Conservation (phyloP, 225 moss, liverwort and hornwort species). For the Neckera pumila region DNA sequence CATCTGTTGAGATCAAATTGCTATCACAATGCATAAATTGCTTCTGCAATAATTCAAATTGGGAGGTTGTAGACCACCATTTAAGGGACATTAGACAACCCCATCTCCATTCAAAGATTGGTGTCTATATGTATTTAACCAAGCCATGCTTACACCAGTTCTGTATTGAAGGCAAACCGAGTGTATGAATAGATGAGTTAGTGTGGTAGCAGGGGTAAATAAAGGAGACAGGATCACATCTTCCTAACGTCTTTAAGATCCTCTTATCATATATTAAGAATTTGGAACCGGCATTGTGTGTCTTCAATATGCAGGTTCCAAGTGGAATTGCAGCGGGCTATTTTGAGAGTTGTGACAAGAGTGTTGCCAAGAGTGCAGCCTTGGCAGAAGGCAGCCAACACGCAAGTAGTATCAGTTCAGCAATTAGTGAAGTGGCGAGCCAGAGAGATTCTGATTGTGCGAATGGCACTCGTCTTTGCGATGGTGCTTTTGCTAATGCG, state of each 20-base stretch:
- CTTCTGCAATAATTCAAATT: too few relatives aligned
- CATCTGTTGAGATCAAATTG: background rate
- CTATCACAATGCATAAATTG: background rate
- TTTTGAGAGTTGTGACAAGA: conserved; percentile 33
- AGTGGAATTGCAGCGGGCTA: conserved; percentile 51
- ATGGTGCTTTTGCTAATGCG: conserved; percentile 27
- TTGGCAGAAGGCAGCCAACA: conserved; percentile 51
- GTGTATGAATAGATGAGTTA: background rate
- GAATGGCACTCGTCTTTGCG: conserved; percentile 30
- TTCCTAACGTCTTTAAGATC: background rate
- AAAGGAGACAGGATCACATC: background rate
- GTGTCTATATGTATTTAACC: background rate
- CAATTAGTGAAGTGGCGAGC: conserved; percentile 34
- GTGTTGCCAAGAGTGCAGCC: conserved; percentile 37
- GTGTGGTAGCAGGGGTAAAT: background rate
- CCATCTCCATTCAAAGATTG: background rate
- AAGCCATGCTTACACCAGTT: background rate
- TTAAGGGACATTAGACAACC: background rate
- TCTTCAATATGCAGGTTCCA: conserved; percentile 30
- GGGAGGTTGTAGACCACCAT: background rate
- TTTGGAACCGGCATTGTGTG: background rate
- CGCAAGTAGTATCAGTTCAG: conserved; percentile 25
- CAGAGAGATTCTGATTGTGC: conserved; percentile 35
- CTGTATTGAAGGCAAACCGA: background rate
- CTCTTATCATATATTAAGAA: background rate